phyloP scores from a whole-genome alignment of 352 stramenopile species.

The Phytophthora pinifolia region DNA sequence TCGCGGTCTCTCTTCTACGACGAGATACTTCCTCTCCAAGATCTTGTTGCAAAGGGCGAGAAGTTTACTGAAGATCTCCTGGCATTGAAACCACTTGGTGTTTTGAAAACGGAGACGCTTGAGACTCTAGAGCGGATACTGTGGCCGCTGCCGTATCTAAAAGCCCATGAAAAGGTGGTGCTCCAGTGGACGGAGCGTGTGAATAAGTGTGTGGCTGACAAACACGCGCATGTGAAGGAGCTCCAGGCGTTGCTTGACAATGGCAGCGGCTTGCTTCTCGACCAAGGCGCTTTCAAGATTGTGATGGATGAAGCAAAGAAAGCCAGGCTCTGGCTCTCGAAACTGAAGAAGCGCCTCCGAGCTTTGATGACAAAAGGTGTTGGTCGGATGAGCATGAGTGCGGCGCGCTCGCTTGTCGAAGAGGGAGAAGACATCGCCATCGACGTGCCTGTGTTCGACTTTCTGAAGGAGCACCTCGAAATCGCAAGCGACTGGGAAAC shows the following conservation, averaged over 20 bases:
- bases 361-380: constrained; percentile 69
- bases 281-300: constrained; percentile 75
- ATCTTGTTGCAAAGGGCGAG: constrained; percentile 58
- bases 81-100: constrained; percentile 16
- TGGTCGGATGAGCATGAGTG: constrained; percentile 58
- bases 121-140: constrained; percentile 53
- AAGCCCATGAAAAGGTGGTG: constrained; percentile 63
- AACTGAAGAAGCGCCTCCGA: constrained; percentile 84
- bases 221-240: constrained; percentile 54
- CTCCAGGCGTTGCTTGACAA: constrained; percentile 60
- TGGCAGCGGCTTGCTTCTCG: constrained; percentile 57
- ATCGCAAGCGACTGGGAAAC: constrained; percentile 80
- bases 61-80: constrained; percentile 38
- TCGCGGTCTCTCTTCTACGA: constrained; percentile 82
- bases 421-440: constrained; percentile 82
- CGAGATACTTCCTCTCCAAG: constrained; percentile 59
- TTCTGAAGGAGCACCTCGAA: constrained; percentile 80
- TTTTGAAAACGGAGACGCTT: constrained; percentile 35
- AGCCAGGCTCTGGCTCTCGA: constrained; percentile 77
- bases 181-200: constrained; percentile 65
- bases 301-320: constrained; percentile 84
- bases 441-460: constrained; percentile 70
- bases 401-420: constrained; percentile 70
- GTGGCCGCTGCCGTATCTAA: constrained; percentile 75
- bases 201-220: constrained; percentile 55